Conservation (phyloP, 306 rosid genomes). For the Castanea sativa region DNA sequence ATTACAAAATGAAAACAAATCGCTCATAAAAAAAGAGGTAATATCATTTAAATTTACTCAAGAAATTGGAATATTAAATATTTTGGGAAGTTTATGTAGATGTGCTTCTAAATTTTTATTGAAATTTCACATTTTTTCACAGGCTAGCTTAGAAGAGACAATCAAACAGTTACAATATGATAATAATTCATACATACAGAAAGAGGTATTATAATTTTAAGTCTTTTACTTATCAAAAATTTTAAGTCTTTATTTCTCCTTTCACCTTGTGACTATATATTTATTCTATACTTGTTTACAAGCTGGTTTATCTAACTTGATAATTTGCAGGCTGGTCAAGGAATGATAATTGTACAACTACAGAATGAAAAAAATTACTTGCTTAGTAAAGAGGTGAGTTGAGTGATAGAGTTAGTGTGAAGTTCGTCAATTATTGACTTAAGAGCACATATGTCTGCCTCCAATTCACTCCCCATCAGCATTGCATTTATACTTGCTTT, state of each 20-base stretch:
- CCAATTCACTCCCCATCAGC: neutral
- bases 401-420: neutral
- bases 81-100: neutral
- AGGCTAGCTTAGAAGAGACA: slow-evolving; percentile 46
- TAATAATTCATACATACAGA: slow-evolving; percentile 36
- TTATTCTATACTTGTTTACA: slow-evolving; percentile 16
- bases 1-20: slow-evolving; percentile 47
- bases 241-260: neutral
- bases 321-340: slow-evolving; percentile 52
- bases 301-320: slow-evolving; percentile 18
- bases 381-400: slow-evolving; percentile 53
- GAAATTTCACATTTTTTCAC: neutral
- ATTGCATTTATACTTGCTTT: neutral
- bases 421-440: neutral
- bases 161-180: slow-evolving; percentile 41
- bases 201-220: slow-evolving; percentile 40
- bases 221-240: no score
- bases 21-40: slow-evolving; percentile 44
- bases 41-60: slow-evolving; percentile 17
- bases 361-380: slow-evolving; percentile 54
- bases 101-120: neutral
- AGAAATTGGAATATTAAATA: neutral
- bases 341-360: slow-evolving; percentile 48
- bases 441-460: neutral
- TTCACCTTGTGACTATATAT: slow-evolving; percentile 5